These are phyloP conservation scores for Exophiala sp. DNA, from an alignment of 2,329 filamentous ascomycete species.

Conservation along the genomic window DNA sequence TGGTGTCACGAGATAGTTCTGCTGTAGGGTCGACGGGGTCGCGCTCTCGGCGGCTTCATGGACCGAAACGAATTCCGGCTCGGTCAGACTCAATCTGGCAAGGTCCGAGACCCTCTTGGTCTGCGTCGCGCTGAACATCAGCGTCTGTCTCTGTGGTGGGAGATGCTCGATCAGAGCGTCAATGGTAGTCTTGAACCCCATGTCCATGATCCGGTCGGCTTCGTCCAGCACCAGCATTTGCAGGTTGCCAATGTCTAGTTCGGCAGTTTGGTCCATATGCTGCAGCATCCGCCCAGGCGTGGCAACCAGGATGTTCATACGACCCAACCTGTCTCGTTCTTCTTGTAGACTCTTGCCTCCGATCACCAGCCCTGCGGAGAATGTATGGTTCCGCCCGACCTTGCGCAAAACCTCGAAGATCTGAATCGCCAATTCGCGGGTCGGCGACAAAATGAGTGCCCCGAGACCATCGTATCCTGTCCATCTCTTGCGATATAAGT, in stretches of 20 bases:
- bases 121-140: conserved; percentile 94
- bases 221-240: conserved; percentile 93
- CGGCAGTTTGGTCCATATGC: conserved; percentile 88
- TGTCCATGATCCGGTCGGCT: conserved; percentile 93
- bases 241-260: conserved; percentile 81
- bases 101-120: conserved; percentile 91
- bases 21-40: conserved; percentile 77
- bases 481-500: conserved; percentile 82
- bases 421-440: conserved; percentile 89
- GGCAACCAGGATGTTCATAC: conserved; percentile 96
- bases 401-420: conserved; percentile 93
- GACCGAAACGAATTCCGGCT: conserved; percentile 92
- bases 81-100: conserved; percentile 75
- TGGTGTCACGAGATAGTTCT: conserved; percentile 84
- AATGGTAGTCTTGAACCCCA: conserved; percentile 87
- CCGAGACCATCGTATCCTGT: conserved; percentile 86
- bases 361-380: conserved; percentile 89
- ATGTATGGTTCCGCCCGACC: conserved; percentile 79
- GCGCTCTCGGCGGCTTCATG: conserved; percentile 75
- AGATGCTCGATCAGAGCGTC: conserved; percentile 92
- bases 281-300: conserved; percentile 93
- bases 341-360: conserved; percentile 87
- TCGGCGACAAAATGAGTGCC: conserved; percentile 87
- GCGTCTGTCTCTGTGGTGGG: conserved; percentile 75
- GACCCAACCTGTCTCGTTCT: conserved; percentile 72